Evolutionary conservation across 148 eudicot species (phyloP).

Genomic region (Spergularia marina): DNA sequence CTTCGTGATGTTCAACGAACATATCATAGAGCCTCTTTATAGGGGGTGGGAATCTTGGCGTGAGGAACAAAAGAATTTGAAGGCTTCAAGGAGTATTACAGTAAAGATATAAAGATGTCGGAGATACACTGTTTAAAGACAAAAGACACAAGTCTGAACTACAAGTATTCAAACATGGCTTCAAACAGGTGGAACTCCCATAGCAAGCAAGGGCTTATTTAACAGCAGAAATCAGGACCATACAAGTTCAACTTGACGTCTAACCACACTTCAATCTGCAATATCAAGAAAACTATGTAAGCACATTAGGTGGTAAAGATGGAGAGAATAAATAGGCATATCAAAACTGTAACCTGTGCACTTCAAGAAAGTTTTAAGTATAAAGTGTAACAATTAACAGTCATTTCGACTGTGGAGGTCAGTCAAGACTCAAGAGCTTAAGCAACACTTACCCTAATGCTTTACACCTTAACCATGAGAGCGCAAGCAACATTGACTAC

Average conservation of each 20-base stretch:
- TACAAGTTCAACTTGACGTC: constrained; percentile 17
- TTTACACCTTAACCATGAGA: neutral
- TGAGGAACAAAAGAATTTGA: too few species aligned
- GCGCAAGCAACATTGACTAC: neutral
- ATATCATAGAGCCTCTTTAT: too few species aligned
- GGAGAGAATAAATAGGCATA: neutral
- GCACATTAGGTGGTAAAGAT: neutral
- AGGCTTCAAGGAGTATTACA: too few species aligned
- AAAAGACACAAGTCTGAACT: neutral
- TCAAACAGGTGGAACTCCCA: neutral
- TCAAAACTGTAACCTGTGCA: too few species aligned
- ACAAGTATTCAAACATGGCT: constrained; percentile 2
- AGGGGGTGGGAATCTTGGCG: too few species aligned
- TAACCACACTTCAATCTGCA: constrained; percentile 24
- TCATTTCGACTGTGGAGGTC: neutral
- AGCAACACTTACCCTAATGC: neutral
- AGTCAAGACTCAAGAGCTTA: neutral
- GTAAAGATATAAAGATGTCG: neutral
- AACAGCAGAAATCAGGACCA: constrained; percentile 7
- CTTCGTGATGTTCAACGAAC: too few species aligned
- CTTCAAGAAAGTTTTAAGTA: too few species aligned
- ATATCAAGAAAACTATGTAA: neutral
- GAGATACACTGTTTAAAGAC: constrained; percentile 2
- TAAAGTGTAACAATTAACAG: neutral
- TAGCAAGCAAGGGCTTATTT: constrained; percentile 13